Base-by-base conservation (phyloP, 768 basidiomycete genomes). In the Mrakia blollopis region DNA sequence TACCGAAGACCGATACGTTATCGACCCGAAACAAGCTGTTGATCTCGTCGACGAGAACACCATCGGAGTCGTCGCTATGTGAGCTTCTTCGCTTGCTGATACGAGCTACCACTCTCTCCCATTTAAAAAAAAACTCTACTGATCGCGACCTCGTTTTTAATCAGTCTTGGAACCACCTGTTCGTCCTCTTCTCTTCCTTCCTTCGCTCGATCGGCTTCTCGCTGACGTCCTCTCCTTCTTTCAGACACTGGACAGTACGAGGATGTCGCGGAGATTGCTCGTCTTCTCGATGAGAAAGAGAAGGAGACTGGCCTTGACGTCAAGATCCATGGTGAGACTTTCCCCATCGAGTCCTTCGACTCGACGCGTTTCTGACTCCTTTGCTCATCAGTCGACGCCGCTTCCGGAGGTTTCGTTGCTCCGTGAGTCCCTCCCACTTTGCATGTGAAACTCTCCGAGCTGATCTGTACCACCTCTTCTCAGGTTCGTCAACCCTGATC, bases 31-130 rank as follows among this genome's bases (percentile, higher is more conserved):
- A 60, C 81, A 83, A 77, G 80, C 80, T 9, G 80, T 80, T 28
- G 78, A 75, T 32, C 47, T 83, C 16, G 82, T 83, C 44, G 82
- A 84, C 74, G 83, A 84, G 78, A 83, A 84, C 79, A 84, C 83
- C 6, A 80, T 83, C 74, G 70, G 81, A 50, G 47, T 50, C 47
- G 47, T 50, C 47, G 47, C 47, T 50, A 50, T 50, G 39, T 41
- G 6, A 41, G 39, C 11, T 41, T 11, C 5, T 11, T 41, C 39
- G 39, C 11, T 5, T 41, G 5, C 39, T 11, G 11, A 41, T 11
- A 11, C 11, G 11, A 6, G 6, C 5, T 52, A 21, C 25, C 67
- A n/a, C n/a, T n/a, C n/a, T n/a, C n/a, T n/a, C n/a, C n/a, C n/a
- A n/a, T n/a, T n/a, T n/a, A n/a, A n/a, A n/a, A n/a, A n/a, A 76